Conservation (phyloP, 2,329 filamentous ascomycete genomes). For the Penicillium fuscoglaucum region DNA sequence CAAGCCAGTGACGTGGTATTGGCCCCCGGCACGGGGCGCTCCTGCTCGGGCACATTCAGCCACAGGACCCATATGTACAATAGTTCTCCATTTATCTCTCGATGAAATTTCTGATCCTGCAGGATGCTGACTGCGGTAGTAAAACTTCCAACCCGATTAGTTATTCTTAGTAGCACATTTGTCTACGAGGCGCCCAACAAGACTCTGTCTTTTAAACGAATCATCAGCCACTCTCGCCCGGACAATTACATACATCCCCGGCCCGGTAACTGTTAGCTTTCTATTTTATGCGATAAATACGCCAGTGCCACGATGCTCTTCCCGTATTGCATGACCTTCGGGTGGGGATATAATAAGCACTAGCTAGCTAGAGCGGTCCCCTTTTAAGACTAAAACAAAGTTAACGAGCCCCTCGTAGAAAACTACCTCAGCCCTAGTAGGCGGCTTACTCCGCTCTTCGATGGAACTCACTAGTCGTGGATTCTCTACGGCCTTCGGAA, state of each 20-base stretch:
- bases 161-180: background rate
- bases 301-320: background rate
- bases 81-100: background rate
- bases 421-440: background rate
- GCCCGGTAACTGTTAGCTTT: background rate
- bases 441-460: background rate
- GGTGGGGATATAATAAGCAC: slow-evolving; percentile 1
- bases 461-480: background rate
- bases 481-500: too few species aligned
- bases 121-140: background rate
- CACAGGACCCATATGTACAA: background rate
- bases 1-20: background rate
- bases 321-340: background rate
- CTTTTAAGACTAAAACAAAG: background rate
- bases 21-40: background rate
- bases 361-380: background rate
- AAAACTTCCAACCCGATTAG: background rate
- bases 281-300: background rate
- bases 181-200: background rate
- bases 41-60: background rate
- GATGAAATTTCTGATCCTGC: background rate
- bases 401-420: background rate
- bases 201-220: background rate
- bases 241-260: background rate
- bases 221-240: background rate